Conservation (phyloP, 208 protist genomes). For the Tritrichomonas musculus region DNA sequence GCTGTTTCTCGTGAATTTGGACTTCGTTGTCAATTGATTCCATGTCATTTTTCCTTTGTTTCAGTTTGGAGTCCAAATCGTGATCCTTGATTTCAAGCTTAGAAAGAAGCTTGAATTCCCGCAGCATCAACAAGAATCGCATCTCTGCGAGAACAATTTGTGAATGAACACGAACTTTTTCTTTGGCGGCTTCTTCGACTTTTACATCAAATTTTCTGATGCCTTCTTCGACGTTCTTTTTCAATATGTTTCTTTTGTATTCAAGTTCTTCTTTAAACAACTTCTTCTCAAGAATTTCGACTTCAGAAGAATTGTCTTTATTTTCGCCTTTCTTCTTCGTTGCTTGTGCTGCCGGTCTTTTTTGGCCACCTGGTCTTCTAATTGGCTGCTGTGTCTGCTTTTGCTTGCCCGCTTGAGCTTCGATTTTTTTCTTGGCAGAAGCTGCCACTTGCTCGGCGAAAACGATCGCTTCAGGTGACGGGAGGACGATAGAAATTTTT, state of each 20-base stretch:
- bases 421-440: neutral
- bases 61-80: neutral
- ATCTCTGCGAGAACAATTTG: neutral
- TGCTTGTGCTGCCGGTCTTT: neutral
- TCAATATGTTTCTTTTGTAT: neutral
- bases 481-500: neutral
- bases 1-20: conserved; percentile 76
- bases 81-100: conserved; percentile 27
- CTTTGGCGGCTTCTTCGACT: neutral
- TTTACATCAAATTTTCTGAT: neutral
- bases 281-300: neutral
- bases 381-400: neutral
- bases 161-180: neutral
- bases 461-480: neutral
- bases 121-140: neutral
- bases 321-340: neutral
- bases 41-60: neutral
- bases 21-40: conserved; percentile 58
- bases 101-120: conserved; percentile 18
- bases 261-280: neutral
- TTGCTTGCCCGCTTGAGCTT: neutral
- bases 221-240: neutral
- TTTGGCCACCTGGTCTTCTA: neutral
- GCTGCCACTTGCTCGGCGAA: neutral
- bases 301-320: neutral